phyloP scores from a whole-genome alignment of 2,329 filamentous ascomycete species.

The Colletotrichum tamarilloi region DNA sequence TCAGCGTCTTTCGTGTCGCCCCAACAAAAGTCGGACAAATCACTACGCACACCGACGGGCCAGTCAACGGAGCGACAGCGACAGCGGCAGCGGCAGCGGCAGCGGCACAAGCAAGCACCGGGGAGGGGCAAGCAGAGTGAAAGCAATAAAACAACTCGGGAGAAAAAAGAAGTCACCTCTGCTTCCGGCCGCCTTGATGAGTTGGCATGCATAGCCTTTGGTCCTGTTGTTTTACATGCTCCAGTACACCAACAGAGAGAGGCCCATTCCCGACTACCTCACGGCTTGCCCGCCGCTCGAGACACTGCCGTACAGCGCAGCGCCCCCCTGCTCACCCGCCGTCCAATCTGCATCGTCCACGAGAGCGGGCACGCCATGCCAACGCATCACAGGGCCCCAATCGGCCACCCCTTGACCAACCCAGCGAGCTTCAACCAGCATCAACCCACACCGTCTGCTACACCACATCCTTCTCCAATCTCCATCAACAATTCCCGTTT shows the following conservation, averaged over 20 bases:
- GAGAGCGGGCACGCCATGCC: conserved; percentile 36
- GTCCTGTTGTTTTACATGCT: conserved; percentile 30
- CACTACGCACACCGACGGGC: conserved; percentile 20
- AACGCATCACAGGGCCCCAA: conserved; percentile 37
- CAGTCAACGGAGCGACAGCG: conserved; percentile 20
- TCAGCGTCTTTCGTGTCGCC: conserved; percentile 10
- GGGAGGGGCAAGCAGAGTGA: background rate
- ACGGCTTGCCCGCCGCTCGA: conserved; percentile 4
- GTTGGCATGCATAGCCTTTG: conserved; percentile 36
- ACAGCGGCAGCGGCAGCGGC: conserved; percentile 1
- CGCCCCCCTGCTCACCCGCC: conserved; percentile 21
- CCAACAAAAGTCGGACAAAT: conserved; percentile 31
- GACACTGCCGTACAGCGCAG: conserved; percentile 4
- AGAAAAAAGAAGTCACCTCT: conserved; percentile 7
- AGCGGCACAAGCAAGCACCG: background rate
- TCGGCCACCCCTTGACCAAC: conserved; percentile 20
- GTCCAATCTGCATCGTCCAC: conserved; percentile 39
- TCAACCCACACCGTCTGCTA: conserved; percentile 22
- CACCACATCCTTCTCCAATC: conserved; percentile 12
- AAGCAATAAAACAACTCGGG: background rate
- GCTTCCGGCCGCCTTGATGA: conserved; percentile 29
- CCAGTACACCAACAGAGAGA: background rate
- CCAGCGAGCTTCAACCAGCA: conserved; percentile 22
- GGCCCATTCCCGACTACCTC: background rate
- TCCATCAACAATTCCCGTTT: conserved; percentile 7